These are phyloP conservation scores for Ogataea wickerhamii DNA, from an alignment of 805 yeast species.

Conservation along the genomic window DNA sequence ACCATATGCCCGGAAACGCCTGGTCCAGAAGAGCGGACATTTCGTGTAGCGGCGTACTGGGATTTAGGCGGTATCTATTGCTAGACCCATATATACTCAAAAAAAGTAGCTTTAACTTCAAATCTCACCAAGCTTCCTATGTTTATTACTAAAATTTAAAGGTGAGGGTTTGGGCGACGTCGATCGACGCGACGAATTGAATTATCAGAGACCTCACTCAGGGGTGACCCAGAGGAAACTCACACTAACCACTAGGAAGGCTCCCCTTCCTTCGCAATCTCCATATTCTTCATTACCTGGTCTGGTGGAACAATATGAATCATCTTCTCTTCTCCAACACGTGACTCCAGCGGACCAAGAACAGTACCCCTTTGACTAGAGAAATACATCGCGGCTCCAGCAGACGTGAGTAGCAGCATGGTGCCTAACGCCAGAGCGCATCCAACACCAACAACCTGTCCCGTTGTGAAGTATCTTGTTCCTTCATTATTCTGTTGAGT, in stretches of 20 bases:
- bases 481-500: slow-evolving; percentile 1
- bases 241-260: too few relatives aligned
- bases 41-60: too few relatives aligned
- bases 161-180: too few relatives aligned
- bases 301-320: slow-evolving; percentile 60
- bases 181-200: slow-evolving; percentile 9
- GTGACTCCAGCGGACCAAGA: slow-evolving; percentile 45
- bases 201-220: too few relatives aligned
- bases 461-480: slow-evolving; percentile 38
- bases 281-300: slow-evolving; percentile 34
- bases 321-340: slow-evolving; percentile 61
- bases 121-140: too few relatives aligned
- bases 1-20: slow-evolving; percentile 16
- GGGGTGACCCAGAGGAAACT: too few relatives aligned
- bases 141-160: too few relatives aligned
- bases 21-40: slow-evolving; percentile 13
- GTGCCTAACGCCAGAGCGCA: slow-evolving; percentile 63
- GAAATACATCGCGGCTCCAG: slow-evolving; percentile 37
- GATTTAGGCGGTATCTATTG: too few relatives aligned
- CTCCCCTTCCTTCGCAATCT: too few relatives aligned
- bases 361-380: slow-evolving; percentile 37
- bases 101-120: too few relatives aligned
- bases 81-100: too few relatives aligned
- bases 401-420: slow-evolving; percentile 35
- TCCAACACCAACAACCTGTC: slow-evolving; percentile 66